A percentile compares a stretch with the other conserved stretches of the same genome.
Evolutionary conservation across 768 basidiomycete genomes (phyloP).

Genomic region (Collybia nuda): DNA sequence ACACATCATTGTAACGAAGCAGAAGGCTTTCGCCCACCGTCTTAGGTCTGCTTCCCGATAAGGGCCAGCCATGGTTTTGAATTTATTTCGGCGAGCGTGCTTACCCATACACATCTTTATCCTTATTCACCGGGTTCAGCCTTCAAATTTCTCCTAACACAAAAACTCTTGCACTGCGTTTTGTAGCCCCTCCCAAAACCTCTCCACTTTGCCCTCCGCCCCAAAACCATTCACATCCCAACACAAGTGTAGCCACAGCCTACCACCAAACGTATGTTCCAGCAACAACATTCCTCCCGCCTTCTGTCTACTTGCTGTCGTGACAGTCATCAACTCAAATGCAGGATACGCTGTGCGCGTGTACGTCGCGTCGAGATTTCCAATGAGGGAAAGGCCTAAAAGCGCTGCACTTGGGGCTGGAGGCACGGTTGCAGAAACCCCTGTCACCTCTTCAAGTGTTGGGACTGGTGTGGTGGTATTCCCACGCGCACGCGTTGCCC

Average conservation of each 20-base stretch:
- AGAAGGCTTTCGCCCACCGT: too few species aligned
- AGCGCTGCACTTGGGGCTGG: constrained; percentile 32
- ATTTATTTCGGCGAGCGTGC: too few species aligned
- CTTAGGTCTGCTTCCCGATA: too few species aligned
- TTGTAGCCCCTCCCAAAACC: constrained; percentile 25
- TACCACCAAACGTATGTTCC: constrained; percentile 58
- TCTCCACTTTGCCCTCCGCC: constrained; percentile 19
- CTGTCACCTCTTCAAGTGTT: neutral
- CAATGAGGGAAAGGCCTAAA: constrained; percentile 66
- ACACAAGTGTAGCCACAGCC: constrained; percentile 49
- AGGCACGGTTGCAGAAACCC: constrained; percentile 4
- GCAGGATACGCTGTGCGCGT: constrained; percentile 44
- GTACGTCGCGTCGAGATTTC: constrained; percentile 68
- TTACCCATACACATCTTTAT: too few species aligned
- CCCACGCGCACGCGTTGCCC: constrained; percentile 35
- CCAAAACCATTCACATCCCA: constrained; percentile 30
- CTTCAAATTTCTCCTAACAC: neutral
- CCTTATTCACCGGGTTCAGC: too few species aligned
- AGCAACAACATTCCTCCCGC: constrained; percentile 61
- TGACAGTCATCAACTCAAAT: constrained; percentile 54
- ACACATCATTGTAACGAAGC: too few species aligned
- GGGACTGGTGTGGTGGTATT: neutral
- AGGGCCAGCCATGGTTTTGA: too few species aligned
- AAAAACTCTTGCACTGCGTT: constrained; percentile 18
- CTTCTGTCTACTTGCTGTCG: constrained; percentile 65